Evolutionary conservation across 371 early-diverging fungal species (phyloP).

Genomic region (Rhizopus sp.): DNA sequence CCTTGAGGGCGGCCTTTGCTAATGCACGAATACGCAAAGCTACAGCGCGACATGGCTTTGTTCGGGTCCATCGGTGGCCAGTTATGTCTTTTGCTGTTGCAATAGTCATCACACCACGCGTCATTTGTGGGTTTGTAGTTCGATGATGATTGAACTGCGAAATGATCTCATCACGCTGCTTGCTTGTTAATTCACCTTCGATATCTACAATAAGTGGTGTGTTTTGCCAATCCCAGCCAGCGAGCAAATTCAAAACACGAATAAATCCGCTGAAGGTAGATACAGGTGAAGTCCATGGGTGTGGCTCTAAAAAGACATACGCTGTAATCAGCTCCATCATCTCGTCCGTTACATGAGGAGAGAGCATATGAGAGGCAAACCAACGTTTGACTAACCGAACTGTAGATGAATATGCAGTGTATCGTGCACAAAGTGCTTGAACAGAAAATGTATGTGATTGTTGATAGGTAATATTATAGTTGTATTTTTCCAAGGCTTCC

Average conservation of each 20-base stretch:
- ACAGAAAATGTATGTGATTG: constrained; percentile 69
- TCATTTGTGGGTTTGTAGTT: constrained; percentile 40
- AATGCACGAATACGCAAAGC: constrained; percentile 61
- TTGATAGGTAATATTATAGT: constrained; percentile 51
- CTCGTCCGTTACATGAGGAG: constrained; percentile 61
- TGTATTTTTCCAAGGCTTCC: constrained; percentile 53
- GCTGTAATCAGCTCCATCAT: constrained; percentile 63
- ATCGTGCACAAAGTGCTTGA: constrained; percentile 69
- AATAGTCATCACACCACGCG: constrained; percentile 63
- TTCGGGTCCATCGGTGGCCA: constrained; percentile 60
- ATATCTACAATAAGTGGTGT: constrained; percentile 81
- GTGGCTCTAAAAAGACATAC: constrained; percentile 64
- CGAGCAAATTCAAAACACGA: constrained; percentile 71
- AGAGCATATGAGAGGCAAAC: constrained; percentile 76
- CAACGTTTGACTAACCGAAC: constrained; percentile 87
- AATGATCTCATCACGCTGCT: constrained; percentile 47
- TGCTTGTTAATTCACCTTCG: constrained; percentile 57
- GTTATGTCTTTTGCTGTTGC: constrained; percentile 65
- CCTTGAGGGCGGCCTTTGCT: constrained; percentile 64
- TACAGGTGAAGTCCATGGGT: constrained; percentile 63
- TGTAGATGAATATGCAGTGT: constrained; percentile 68
- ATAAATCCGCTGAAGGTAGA: constrained; percentile 72
- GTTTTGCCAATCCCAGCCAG: constrained; percentile 72
- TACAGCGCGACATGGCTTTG: constrained; percentile 55
- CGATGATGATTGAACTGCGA: constrained; percentile 48